These are phyloP conservation scores for Parsonsia alboflavescens DNA, from an alignment of 257 asterid genomes.

Conservation along the genomic window DNA sequence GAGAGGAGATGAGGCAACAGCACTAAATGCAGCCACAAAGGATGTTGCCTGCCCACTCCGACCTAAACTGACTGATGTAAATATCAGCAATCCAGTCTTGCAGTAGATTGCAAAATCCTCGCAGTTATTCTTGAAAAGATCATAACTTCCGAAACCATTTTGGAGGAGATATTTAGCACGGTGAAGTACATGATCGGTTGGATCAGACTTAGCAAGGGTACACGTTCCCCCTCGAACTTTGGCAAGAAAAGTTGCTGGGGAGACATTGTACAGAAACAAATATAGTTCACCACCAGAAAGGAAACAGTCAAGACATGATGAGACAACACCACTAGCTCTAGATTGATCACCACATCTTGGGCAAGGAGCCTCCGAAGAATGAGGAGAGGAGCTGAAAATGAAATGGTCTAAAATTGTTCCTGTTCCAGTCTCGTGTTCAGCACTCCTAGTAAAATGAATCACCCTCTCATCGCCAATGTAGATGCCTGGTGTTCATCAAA, in stretches of 20 bases:
- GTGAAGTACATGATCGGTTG: slow-evolving; percentile 50
- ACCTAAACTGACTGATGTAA: slow-evolving; percentile 51
- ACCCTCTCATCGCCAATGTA: slow-evolving; percentile 67
- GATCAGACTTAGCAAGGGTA: slow-evolving; percentile 66
- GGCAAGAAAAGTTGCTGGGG: slow-evolving; percentile 51
- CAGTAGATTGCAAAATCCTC: slow-evolving; percentile 90
- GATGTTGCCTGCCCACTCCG: slow-evolving; percentile 86
- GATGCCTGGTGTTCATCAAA: slow-evolving; percentile 48
- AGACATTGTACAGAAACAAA: slow-evolving; percentile 52
- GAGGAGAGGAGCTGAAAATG: slow-evolving; percentile 69
- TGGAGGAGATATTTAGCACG: slow-evolving; percentile 71
- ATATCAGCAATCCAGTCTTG: slow-evolving; percentile 75
- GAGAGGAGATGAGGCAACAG: slow-evolving; percentile 65
- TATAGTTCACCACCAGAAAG: slow-evolving; percentile 66
- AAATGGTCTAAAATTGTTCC: slow-evolving; percentile 64
- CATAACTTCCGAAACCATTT: slow-evolving; percentile 72
- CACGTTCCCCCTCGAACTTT: slow-evolving; percentile 90
- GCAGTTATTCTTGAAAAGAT: slow-evolving; percentile 75
- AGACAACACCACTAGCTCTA: slow-evolving; percentile 54
- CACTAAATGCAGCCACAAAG: slow-evolving; percentile 56
- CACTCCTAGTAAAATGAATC: slow-evolving; percentile 85
- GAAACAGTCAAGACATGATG: slow-evolving; percentile 87
- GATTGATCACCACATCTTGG: slow-evolving; percentile 75
- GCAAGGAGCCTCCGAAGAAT: slow-evolving; percentile 50
- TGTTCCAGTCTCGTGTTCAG: slow-evolving; percentile 79